phyloP scores from a whole-genome alignment of 176 grass and related monocot species.

The Aegilops tauschii region DNA sequence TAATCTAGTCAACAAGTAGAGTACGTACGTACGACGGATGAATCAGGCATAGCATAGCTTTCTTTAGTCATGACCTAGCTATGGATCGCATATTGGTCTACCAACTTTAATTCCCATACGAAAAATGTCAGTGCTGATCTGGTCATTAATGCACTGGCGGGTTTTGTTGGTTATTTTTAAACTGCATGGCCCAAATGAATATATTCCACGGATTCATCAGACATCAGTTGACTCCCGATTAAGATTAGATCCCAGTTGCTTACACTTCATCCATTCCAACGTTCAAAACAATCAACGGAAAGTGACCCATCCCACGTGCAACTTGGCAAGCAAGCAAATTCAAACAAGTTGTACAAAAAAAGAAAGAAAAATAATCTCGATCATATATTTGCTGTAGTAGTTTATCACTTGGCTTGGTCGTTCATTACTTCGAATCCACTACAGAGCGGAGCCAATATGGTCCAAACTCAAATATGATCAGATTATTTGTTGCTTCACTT shows the following conservation, averaged over 20 bases:
- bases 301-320: constrained; percentile 1
- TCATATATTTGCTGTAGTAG: not conserved
- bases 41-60: not conserved
- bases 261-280: constrained; percentile 15
- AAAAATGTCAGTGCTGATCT: constrained; percentile 13
- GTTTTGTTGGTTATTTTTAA: not conserved
- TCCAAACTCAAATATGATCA: not conserved
- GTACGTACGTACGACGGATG: not conserved
- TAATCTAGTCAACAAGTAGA: constrained; percentile 4
- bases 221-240: constrained; percentile 35
- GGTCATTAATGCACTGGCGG: not conserved
- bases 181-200: not conserved
- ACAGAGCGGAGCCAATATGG: not conserved
- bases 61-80: not conserved
- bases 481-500: not conserved
- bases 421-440: not conserved
- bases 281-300: constrained; percentile 22
- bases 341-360: not conserved
- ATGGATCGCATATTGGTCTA: constrained; percentile 28
- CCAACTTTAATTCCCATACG: not conserved
- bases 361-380: not conserved
- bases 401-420: not conserved
- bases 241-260: constrained; percentile 13
- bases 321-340: not conserved
- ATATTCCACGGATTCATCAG: not conserved